Evolutionary conservation across 371 early-diverging fungal species (phyloP), one percentile per base, ranked within the genome.

Genomic region (Mucor lusitanicus): DNA sequence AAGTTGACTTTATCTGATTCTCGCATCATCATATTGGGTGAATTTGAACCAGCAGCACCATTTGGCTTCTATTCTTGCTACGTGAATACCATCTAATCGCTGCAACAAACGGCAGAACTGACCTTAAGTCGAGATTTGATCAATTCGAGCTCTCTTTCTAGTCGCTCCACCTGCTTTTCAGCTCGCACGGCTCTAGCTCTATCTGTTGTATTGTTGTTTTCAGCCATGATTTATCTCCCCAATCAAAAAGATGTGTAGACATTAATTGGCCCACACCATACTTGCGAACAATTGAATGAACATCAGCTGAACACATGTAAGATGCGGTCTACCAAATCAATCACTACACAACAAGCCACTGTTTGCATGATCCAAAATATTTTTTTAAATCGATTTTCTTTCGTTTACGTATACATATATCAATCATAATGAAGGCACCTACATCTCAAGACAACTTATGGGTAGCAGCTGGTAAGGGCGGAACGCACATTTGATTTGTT

Each of bases 401-500:
- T 30, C 55, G 9, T n/a, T 30, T 55, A 30, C 19, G 32, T 15
- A 53, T 53, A 55, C 32, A 55, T 6, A 30, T 6, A n/a, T 46
- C n/a, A 13, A 37, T 37, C 8, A 50, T 25, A 55, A 69, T 69
- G 69, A 70, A 65, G 57, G 63, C 48, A 53, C 65, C 70, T 62
- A 64, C 67, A 48, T 67, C 69, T 30, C 63, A 72, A 59, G 83
- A 80, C 54, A 83, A 83, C 32, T 56, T 83, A 33, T 83, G 83
- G 83, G 69, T 80, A 21, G 80, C 83, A 54, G 83, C 83, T 67
- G 83, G 83, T 80, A 78, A 66, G 44, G 6, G 15, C 4, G 28
- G 25, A 12, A 30, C 39, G 42, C 13, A n/a, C n/a, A n/a, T n/a
- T n/a, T n/a, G n/a, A n/a, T n/a, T n/a, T n/a, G n/a, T n/a, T n/a